phyloP scores from a whole-genome alignment of 805 yeast species.

The Zygosaccharomyces pseudorouxii region DNA sequence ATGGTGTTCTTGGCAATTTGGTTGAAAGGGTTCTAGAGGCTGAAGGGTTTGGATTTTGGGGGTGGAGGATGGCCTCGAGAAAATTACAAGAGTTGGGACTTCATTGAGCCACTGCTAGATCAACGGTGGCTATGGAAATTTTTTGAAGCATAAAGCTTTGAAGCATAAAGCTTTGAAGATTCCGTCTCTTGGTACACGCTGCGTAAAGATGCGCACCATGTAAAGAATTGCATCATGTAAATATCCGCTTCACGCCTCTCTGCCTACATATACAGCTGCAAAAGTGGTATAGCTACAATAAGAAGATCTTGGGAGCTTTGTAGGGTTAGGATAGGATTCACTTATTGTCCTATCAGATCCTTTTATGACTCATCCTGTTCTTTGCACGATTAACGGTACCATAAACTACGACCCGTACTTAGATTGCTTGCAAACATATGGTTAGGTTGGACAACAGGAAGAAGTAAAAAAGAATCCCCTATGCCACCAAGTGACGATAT shows the following conservation, averaged over 20 bases:
- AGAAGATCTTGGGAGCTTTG: neutral
- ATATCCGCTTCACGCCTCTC: neutral
- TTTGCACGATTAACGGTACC: too few relatives aligned
- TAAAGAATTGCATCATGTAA: neutral
- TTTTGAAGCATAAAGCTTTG: neutral
- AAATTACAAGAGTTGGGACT: neutral
- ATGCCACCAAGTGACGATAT: conserved; percentile 11
- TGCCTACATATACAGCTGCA: neutral
- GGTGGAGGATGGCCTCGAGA: neutral
- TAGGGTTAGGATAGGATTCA: too few relatives aligned
- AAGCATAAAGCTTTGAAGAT: neutral
- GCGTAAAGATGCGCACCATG: neutral
- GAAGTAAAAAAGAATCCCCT: neutral
- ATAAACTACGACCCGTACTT: too few relatives aligned
- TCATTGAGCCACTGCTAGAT: neutral
- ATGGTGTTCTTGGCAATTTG: neutral
- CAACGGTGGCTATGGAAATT: too few relatives aligned
- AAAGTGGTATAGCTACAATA: neutral
- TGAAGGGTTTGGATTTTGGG: too few relatives aligned
- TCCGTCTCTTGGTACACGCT: neutral
- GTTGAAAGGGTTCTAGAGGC: too few relatives aligned
- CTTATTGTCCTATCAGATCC: too few relatives aligned
- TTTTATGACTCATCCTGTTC: too few relatives aligned
- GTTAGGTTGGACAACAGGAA: neutral
- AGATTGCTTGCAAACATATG: neutral